phyloP scores from a whole-genome alignment of 75 land plant genomes.

The Picea glauca region DNA sequence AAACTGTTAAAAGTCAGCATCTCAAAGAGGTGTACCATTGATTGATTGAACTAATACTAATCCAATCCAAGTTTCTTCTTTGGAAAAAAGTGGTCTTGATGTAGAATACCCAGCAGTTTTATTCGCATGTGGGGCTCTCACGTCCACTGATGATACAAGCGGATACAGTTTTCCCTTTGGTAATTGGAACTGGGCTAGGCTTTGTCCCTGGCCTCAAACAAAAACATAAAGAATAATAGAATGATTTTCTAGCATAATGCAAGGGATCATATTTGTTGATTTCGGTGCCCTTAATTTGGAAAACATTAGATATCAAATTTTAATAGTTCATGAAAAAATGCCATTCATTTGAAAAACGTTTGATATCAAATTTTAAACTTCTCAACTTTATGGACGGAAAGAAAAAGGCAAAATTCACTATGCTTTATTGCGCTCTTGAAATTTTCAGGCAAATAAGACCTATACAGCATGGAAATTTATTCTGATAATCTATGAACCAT shows the following conservation, averaged over 20 bases:
- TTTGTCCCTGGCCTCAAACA: conserved; percentile 17
- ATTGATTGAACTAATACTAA: neutral
- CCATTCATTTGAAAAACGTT: no score
- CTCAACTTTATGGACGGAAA: no score
- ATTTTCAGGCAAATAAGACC: no score
- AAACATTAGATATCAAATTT: neutral
- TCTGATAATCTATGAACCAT: no score
- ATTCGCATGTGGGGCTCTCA: neutral
- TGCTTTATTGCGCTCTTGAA: no score
- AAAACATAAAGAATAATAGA: conserved; percentile 4
- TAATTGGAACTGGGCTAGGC: neutral
- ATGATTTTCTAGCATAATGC: neutral
- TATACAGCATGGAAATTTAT: no score
- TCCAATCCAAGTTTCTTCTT: neutral
- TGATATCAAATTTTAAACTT: no score
- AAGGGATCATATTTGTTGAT: neutral
- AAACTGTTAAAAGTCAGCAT: neutral
- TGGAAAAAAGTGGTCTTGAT: no score
- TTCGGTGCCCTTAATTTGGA: neutral
- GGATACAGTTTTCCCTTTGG: conserved; percentile 13
- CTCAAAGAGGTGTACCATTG: neutral
- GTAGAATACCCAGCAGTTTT: conserved; percentile 2
- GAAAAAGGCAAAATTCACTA: no score
- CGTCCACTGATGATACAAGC: conserved; percentile 13
- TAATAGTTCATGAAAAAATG: neutral